These are phyloP conservation scores for Marasmius tenuissimus DNA, from an alignment of 1,284 basidiomycete species.

Conservation along the genomic window DNA sequence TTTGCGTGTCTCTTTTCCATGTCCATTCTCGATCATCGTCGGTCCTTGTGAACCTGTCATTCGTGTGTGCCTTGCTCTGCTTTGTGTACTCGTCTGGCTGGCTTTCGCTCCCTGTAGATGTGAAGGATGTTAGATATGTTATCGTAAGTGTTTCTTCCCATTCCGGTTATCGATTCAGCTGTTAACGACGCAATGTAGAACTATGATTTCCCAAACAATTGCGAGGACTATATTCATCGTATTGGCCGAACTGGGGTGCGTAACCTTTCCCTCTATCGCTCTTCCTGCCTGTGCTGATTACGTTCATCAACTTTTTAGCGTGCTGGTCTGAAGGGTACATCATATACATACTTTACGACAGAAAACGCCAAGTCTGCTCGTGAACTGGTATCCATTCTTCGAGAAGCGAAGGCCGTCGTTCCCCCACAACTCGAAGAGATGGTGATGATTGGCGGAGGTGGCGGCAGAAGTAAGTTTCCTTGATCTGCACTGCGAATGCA, in stretches of 20 bases:
- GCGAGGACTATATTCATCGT: conserved; percentile 93
- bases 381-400: conserved; percentile 86
- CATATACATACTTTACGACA: conserved; percentile 95
- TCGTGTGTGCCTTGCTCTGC: conserved; percentile 34
- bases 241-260: conserved; percentile 87
- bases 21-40: conserved; percentile 27
- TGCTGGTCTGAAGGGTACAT: conserved; percentile 86
- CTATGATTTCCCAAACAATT: conserved; percentile 97
- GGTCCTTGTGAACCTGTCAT: conserved; percentile 32
- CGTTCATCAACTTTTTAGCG: conserved; percentile 45
- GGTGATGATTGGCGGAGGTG: conserved; percentile 81
- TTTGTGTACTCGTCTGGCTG: conserved; percentile 26
- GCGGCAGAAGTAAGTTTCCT: conserved; percentile 62
- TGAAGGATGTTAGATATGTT: conserved; percentile 93
- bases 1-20: conserved; percentile 35
- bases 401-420: conserved; percentile 87
- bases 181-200: conserved; percentile 53
- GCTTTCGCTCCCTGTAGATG: conserved; percentile 59
- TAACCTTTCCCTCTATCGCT: conserved; percentile 8
- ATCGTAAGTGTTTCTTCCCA: conserved; percentile 58
- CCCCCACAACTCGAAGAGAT: conserved; percentile 94
- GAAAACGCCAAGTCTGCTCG: conserved; percentile 94
- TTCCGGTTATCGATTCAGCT: conserved; percentile 4
- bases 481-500: background rate
- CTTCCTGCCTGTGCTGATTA: conserved; percentile 15